Percentiles rank a stretch among this genome's conserved stretches.
Evolutionary conservation across 768 basidiomycete genomes (phyloP).

Genomic region (Suillus cothurnatus): DNA sequence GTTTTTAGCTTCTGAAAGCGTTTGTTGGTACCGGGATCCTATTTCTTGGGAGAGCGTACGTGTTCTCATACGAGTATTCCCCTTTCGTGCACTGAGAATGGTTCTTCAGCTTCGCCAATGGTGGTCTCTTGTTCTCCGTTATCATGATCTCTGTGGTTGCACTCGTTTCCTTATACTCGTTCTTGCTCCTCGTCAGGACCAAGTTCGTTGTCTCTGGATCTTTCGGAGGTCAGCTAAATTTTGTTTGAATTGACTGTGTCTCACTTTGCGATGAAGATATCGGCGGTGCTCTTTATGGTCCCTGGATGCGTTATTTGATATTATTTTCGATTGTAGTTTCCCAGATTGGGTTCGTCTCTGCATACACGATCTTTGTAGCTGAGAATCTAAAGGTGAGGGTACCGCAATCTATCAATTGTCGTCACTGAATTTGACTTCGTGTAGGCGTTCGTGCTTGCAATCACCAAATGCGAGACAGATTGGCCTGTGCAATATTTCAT

Average conservation of each 20-base stretch:
- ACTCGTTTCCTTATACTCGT: constrained; percentile 86
- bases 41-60: constrained; percentile 93
- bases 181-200: constrained; percentile 85
- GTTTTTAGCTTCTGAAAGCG: constrained; percentile 78
- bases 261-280: constrained; percentile 60
- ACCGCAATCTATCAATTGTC: background rate
- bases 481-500: constrained; percentile 82
- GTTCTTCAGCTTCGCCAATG: constrained; percentile 81
- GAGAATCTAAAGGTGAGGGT: constrained; percentile 71
- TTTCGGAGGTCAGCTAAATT: constrained; percentile 72
- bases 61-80: constrained; percentile 12
- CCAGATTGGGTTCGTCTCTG: constrained; percentile 85
- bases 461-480: constrained; percentile 70
- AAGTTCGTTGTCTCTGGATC: constrained; percentile 89
- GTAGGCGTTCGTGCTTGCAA: constrained; percentile 82
- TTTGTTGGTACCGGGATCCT: constrained; percentile 96
- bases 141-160: constrained; percentile 81
- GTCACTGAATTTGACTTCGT: constrained; percentile 17
- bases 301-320: constrained; percentile 91
- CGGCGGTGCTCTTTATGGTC: constrained; percentile 88
- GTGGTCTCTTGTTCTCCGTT: constrained; percentile 88
- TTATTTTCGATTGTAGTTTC: constrained; percentile 86
- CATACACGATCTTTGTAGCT: constrained; percentile 96
- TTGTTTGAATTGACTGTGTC: constrained; percentile 5
- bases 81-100: constrained; percentile 11